Conservation (phyloP, 2,329 filamentous ascomycete genomes). For the Penicillium sp. region DNA sequence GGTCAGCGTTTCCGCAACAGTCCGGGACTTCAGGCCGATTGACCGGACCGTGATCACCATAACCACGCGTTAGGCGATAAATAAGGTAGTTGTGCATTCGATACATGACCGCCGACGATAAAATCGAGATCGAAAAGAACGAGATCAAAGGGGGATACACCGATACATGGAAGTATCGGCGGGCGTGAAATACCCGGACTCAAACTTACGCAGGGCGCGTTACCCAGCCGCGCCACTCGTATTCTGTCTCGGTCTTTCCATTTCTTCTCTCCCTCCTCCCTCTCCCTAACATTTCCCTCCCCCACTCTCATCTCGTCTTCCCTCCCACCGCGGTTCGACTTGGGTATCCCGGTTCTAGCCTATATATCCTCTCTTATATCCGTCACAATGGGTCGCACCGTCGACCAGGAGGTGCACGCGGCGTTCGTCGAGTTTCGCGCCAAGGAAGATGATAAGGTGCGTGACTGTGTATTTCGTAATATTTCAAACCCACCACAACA, state of each 20-base stretch:
- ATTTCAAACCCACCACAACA: slow-evolving; percentile 35
- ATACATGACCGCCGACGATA: not conserved
- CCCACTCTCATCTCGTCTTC: slow-evolving; percentile 7
- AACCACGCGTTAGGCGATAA: not conserved
- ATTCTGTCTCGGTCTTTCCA: slow-evolving; percentile 25
- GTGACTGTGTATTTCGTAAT: slow-evolving; percentile 44
- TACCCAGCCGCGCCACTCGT: slow-evolving; percentile 14
- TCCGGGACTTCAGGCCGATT: not conserved
- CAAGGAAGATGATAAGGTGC: slow-evolving; percentile 53
- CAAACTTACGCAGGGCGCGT: slow-evolving; percentile 22
- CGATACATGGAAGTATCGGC: not conserved
- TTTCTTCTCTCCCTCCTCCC: slow-evolving; percentile 20
- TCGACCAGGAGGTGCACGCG: slow-evolving; percentile 53
- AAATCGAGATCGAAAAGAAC: not conserved
- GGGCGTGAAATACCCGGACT: slow-evolving; percentile 15
- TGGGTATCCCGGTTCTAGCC: not conserved
- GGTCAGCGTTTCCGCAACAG: not conserved
- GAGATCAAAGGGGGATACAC: not conserved
- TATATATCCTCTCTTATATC: slow-evolving; percentile 5
- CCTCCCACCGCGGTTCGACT: slow-evolving; percentile 7
- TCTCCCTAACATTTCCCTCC: slow-evolving; percentile 13
- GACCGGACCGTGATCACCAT: not conserved
- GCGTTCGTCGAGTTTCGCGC: slow-evolving; percentile 55
- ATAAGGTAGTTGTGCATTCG: not conserved
- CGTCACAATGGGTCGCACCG: slow-evolving; percentile 49